phyloP scores from a whole-genome alignment of 2,329 filamentous ascomycete genomes.

The Chrysoporthe austroafricana region DNA sequence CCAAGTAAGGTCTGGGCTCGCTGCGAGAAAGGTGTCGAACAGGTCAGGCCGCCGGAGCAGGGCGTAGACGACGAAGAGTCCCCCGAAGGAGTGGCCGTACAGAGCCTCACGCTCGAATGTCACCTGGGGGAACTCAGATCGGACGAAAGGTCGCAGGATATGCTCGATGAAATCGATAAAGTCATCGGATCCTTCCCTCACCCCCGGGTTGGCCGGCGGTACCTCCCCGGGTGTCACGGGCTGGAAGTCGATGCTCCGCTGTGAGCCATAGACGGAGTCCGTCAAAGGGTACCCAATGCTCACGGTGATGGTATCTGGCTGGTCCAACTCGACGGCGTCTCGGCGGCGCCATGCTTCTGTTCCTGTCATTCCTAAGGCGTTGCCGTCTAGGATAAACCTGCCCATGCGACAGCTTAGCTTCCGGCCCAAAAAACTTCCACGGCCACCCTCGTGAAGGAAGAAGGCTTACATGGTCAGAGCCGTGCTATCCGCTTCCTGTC shows the following conservation, averaged over 20 bases:
- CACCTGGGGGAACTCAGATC: slow-evolving; percentile 31
- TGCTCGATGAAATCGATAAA: slow-evolving; percentile 34
- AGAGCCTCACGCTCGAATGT: slow-evolving; percentile 32
- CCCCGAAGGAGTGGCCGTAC: slow-evolving; percentile 36
- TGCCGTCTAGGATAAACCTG: slow-evolving; percentile 36
- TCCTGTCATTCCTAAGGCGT: slow-evolving; percentile 34
- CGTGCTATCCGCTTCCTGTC: slow-evolving; percentile 15
- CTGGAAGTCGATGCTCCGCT: slow-evolving; percentile 34
- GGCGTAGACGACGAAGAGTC: slow-evolving; percentile 33
- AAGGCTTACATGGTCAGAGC: slow-evolving; percentile 15
- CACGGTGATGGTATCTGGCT: slow-evolving; percentile 35
- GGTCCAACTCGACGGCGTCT: slow-evolving; percentile 31
- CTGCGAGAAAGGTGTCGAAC: slow-evolving; percentile 35
- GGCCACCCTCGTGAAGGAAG: not conserved
- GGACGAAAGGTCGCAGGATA: slow-evolving; percentile 33
- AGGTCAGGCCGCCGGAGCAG: slow-evolving; percentile 31
- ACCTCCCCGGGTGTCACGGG: slow-evolving; percentile 30
- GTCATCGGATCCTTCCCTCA: slow-evolving; percentile 29
- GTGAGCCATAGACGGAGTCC: slow-evolving; percentile 31
- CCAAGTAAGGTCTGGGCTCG: slow-evolving; percentile 33
- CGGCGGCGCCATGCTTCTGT: slow-evolving; percentile 35
- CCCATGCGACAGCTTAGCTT: slow-evolving; percentile 4
- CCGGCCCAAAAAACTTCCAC: not conserved
- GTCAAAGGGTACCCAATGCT: slow-evolving; percentile 36
- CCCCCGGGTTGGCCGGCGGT: slow-evolving; percentile 22